Base-by-base conservation (phyloP, 306 rosid species). In the Pyrus bretschneideri region DNA sequence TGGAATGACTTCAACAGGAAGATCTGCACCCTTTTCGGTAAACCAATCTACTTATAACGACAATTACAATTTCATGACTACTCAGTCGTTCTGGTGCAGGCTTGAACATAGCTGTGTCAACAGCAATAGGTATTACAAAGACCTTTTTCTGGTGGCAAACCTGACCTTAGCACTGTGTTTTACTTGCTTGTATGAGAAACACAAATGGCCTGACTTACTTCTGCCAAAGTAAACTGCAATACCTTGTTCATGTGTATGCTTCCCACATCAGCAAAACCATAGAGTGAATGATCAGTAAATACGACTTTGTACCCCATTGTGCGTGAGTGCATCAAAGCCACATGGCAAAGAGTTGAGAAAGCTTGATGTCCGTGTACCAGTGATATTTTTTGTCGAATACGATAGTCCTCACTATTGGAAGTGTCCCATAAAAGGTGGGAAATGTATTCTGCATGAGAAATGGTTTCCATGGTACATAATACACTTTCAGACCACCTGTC, bases 201-300 rank as follows among this genome's bases (percentile, higher is more conserved):
- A 82, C 98, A 94, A 73, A 94, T 94, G 73, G 96, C 96, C 86
- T 88, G 96, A 83, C 85, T 94, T 59, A 94, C 93, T 85, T 94
- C 91, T 40, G 98, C 97, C 74, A 94, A 78, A 75, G 96, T 91
- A 78, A 94, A 94, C 85, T 90, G 98, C 87, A 94, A 82, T 8
- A 94, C 95, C 89, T 94, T 94, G 88, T 94, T 94, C 98, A 94
- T 94, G 79, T 94, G 98, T 81, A 94, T 94, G 84, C 98, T 94
- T 61, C 97, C 96, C 46, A 76, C 89, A 76, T 91, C 97, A 77
- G 95, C 80, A 83, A 92, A 94, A 79, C 98, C 98, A 84, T 91
- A 91, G 30, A 94, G 87, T 4, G 96, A 94, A 83, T 94, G 98
- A 83, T 91, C 97, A 30, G 96, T 94, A 83, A 94, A 94, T 31